phyloP scores from a whole-genome alignment of 352 stramenopile species.

The Phytophthora litchii region DNA sequence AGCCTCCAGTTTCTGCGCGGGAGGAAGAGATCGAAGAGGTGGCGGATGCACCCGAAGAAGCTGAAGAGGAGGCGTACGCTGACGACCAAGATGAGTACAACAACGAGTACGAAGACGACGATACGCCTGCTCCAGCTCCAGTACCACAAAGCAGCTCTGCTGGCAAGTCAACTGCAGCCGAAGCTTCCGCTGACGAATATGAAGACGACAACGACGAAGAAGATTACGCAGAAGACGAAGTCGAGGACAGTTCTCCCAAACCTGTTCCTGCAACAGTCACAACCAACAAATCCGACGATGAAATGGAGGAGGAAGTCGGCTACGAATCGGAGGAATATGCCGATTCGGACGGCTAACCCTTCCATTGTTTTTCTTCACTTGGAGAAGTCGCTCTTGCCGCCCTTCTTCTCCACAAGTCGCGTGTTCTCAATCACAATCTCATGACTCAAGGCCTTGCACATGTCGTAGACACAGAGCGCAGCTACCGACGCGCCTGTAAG shows the following conservation, averaged over 20 bases:
- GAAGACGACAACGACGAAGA: slow-evolving; percentile 36
- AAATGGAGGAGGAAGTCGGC: slow-evolving; percentile 37
- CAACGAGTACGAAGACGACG: slow-evolving; percentile 51
- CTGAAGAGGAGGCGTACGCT: slow-evolving; percentile 33
- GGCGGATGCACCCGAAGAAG: slow-evolving; percentile 15
- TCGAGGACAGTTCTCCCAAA: slow-evolving; percentile 24
- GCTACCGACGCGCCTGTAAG: slow-evolving; percentile 94
- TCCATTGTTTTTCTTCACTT: slow-evolving; percentile 13
- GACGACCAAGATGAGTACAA: slow-evolving; percentile 49
- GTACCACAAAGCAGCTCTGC: slow-evolving; percentile 1
- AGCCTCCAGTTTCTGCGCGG: slow-evolving; percentile 15
- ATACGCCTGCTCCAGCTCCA: slow-evolving; percentile 13
- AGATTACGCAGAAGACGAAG: slow-evolving; percentile 29
- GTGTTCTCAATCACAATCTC: slow-evolving; percentile 94
- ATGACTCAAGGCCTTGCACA: slow-evolving; percentile 98
- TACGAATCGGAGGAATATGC: slow-evolving; percentile 68
- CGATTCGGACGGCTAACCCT: slow-evolving; percentile 53
- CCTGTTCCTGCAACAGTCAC: neutral
- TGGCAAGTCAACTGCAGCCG: neutral
- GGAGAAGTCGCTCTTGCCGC: slow-evolving; percentile 88
- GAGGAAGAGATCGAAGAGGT: slow-evolving; percentile 30
- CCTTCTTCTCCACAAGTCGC: slow-evolving; percentile 90
- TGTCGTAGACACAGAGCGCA: slow-evolving; percentile 98
- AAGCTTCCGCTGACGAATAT: slow-evolving; percentile 27
- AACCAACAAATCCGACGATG: slow-evolving; percentile 26